Percentiles rank a stretch among this genome's conserved stretches.
These are phyloP conservation scores for Pyrus betulifolia DNA, from an alignment of 306 rosid species.

Conservation along the genomic window DNA sequence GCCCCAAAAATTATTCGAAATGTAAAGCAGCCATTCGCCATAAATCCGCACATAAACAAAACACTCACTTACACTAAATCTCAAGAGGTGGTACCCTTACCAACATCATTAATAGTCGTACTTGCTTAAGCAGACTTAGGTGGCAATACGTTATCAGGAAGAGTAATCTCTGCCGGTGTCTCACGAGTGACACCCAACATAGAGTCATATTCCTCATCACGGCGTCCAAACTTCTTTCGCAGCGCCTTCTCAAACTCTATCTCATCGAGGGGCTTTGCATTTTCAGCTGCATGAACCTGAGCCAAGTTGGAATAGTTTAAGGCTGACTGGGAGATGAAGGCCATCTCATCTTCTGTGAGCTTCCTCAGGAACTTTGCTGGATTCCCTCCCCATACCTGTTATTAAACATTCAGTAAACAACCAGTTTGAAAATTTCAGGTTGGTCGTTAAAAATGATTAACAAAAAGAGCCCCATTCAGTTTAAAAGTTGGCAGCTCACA, in stretches of 20 bases:
- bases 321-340: slow-evolving; percentile 85
- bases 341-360: slow-evolving; percentile 85
- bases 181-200: slow-evolving; percentile 48
- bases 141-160: slow-evolving; percentile 42
- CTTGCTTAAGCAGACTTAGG: slow-evolving; percentile 41
- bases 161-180: slow-evolving; percentile 47
- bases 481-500: not conserved
- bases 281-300: slow-evolving; percentile 86
- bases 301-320: slow-evolving; percentile 77
- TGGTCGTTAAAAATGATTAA: not conserved
- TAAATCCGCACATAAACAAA: slow-evolving; percentile 24
- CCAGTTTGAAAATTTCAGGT: not conserved
- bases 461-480: not conserved
- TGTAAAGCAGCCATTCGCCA: slow-evolving; percentile 27
- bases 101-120: not conserved
- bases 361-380: slow-evolving; percentile 93
- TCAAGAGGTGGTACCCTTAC: slow-evolving; percentile 5
- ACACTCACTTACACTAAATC: slow-evolving; percentile 12
- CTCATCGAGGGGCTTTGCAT: slow-evolving; percentile 64
- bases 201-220: slow-evolving; percentile 58
- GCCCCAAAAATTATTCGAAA: slow-evolving; percentile 53
- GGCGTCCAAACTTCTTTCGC: slow-evolving; percentile 60
- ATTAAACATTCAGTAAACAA: not conserved
- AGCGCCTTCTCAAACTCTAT: slow-evolving; percentile 73
- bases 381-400: slow-evolving; percentile 95